Evolutionary conservation across 257 asterid species (phyloP).

Genomic region (Asclepias syriaca): DNA sequence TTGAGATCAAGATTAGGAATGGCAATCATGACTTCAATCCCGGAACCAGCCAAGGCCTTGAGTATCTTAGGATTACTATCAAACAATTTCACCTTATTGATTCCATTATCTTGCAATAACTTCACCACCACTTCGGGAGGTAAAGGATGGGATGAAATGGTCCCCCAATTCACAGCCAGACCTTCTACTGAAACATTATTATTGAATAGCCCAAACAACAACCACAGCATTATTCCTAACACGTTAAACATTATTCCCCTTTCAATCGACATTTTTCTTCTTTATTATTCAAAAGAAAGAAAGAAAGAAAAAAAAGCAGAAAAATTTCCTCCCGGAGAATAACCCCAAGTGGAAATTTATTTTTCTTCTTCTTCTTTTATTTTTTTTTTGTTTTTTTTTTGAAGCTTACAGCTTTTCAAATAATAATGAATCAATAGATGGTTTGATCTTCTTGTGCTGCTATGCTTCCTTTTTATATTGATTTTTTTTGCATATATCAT

Average conservation of each 20-base stretch:
- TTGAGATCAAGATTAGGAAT: constrained; percentile 26
- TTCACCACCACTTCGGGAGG: constrained; percentile 31
- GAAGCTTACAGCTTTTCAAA: not conserved
- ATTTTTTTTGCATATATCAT: not conserved
- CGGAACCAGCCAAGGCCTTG: constrained; percentile 41
- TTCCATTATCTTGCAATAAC: constrained; percentile 32
- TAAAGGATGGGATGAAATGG: constrained; percentile 25
- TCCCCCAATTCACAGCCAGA: constrained; percentile 38
- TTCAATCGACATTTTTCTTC: constrained; percentile 3
- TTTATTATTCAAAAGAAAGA: not conserved
- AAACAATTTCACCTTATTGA: constrained; percentile 35
- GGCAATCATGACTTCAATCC: constrained; percentile 38
- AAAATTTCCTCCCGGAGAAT: not conserved
- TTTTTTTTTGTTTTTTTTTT: too few species aligned
- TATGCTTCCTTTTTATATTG: not conserved
- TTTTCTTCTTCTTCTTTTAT: not conserved
- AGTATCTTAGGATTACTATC: constrained; percentile 23
- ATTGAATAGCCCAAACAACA: not conserved
- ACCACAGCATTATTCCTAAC: not conserved
- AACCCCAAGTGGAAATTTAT: not conserved
- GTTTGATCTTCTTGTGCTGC: not conserved
- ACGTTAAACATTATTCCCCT: not conserved
- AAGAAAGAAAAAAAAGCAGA: not conserved
- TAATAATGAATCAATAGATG: constrained; percentile 4
- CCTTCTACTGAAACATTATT: constrained; percentile 21